Evolutionary conservation across 495 filamentous ascomycete species (phyloP), one percentile per base, ranked within the genome.

Genomic region (Rostrohypoxylon terebratum): DNA sequence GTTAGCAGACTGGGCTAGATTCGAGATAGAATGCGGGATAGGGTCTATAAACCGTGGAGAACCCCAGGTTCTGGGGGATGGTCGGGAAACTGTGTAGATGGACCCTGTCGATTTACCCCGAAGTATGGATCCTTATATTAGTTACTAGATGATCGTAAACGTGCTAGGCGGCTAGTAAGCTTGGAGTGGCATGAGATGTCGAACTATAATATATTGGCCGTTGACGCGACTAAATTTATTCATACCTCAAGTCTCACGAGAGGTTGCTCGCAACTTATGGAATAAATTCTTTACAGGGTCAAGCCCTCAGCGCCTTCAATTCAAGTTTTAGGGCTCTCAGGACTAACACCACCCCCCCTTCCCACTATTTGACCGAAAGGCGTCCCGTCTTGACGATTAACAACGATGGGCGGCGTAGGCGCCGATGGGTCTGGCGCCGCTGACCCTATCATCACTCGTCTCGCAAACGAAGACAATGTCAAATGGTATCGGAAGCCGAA

Each of bases 401-500:
- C 28, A 34, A 31, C 33, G 61, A 73, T 73, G 71, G 71, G 71
- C 21, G 71, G 71, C 28, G 73, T 50, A 16, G 65, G 69, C 11
- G 62, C 69, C 45, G 40, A 69, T 55, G 73, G 59, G 25, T 76
- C 76, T 20, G 77, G 73, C 13, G 65, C 64, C 33, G 77, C 81
- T 23, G 79, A 81, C 60, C 81, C 82, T 31, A 78, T 82, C 34
- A 64, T 83, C 25, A 81, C 81, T 20, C 79, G 82, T 51, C 77
- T 88, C 28, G 82, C 82, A 10, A 75, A 83, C 34, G 82, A 84
- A 64, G 86, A 88, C 73, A 86, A 76, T 23, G 78, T 84, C 1
- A 76, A 77, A 62, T 89, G 89, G 90, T 91, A 88, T 77, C 82
- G 83, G 67, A 92, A 92, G 75, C 84, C 81, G 0, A 90, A 92